Evolutionary conservation across 805 yeast genomes (phyloP).

Genomic region (Saccharomyces mikatae): DNA sequence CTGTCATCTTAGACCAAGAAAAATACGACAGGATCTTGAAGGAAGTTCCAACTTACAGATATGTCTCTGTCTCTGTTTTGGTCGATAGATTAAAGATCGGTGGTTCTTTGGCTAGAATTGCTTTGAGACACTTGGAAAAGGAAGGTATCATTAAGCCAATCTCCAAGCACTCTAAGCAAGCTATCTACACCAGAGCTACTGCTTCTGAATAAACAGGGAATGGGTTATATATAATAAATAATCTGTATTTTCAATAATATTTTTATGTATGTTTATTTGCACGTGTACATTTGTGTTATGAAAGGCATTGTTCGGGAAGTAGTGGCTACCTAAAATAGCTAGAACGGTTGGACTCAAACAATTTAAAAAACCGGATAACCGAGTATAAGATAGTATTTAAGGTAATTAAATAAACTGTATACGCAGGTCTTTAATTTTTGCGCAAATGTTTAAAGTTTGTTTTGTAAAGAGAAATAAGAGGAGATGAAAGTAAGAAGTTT

Average conservation of each 20-base stretch:
- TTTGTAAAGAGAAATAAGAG: neutral
- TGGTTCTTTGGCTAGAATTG: conserved; percentile 98
- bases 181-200: conserved; percentile 84
- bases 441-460: neutral
- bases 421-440: neutral
- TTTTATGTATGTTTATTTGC: neutral
- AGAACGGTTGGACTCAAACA: too few relatives aligned
- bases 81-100: conserved; percentile 99
- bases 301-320: neutral
- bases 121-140: conserved; percentile 88
- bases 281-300: neutral
- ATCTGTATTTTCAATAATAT: neutral
- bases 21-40: conserved; percentile 98
- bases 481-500: neutral
- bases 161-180: conserved; percentile 92
- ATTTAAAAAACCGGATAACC: too few relatives aligned
- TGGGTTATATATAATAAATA: neutral
- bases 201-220: conserved; percentile 43
- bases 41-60: conserved; percentile 99
- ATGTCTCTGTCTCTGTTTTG: conserved; percentile 92
- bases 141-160: conserved; percentile 94
- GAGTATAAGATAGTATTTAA: neutral
- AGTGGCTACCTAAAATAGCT: too few relatives aligned
- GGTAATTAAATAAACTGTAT: neutral
- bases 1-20: conserved; percentile 94